Conservation (phyloP, 2,329 filamentous ascomycete species). For the Balansia obtecta region DNA sequence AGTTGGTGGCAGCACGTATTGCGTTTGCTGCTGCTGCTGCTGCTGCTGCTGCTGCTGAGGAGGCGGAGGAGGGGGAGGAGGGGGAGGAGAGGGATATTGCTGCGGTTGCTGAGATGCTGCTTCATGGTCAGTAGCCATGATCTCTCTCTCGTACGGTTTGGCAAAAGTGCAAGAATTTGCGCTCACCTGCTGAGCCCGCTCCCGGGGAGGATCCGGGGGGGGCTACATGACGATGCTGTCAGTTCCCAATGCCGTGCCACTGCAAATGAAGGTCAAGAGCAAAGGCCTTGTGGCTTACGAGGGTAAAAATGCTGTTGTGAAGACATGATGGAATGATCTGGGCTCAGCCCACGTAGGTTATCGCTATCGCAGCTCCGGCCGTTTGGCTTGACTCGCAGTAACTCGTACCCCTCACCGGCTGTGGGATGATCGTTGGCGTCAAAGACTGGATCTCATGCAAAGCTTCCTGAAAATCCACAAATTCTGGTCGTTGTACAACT, state of each 20-base stretch:
- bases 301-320: constrained; percentile 32
- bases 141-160: neutral
- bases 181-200: constrained; percentile 15
- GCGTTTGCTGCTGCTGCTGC: constrained; percentile 19
- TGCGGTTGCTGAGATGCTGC: constrained; percentile 12
- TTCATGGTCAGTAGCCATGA: neutral
- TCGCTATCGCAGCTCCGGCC: neutral
- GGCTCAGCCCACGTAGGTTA: neutral
- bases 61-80: constrained; percentile 3
- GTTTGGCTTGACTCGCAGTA: neutral
- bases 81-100: constrained; percentile 1
- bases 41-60: constrained; percentile 14
- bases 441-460: neutral
- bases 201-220: constrained; percentile 7
- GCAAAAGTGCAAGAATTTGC: neutral
- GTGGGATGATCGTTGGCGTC: neutral
- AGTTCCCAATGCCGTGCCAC: neutral
- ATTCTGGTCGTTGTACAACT: neutral
- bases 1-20: constrained; percentile 33
- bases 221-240: constrained; percentile 6
- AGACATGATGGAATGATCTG: constrained; percentile 21
- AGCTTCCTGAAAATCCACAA: neutral
- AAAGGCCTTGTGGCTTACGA: constrained; percentile 22
- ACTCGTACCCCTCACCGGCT: neutral
- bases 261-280: neutral